Base-by-base conservation (phyloP, 2,329 filamentous ascomycete genomes). In the Monilinia polystroma region DNA sequence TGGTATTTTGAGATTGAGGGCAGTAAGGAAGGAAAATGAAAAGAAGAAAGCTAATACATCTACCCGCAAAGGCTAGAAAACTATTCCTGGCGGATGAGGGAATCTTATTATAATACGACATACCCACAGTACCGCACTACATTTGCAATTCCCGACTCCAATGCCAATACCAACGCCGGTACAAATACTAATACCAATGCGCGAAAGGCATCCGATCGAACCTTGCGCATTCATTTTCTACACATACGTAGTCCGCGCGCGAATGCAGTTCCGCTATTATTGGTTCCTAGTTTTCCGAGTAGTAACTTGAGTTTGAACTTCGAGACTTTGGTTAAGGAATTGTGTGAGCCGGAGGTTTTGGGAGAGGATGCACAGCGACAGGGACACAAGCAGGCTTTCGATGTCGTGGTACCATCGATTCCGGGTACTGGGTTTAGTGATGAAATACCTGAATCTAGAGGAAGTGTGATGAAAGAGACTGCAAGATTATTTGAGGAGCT, bases 401-500 rank as follows among this genome's bases (percentile, higher is more conserved):
- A 90, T 72, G 74, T 90, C n/a, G 82, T 91, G 26, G 84, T 85
- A 26, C 88, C 88, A 1, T 86, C 85, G 54, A 81, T 90, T 26
- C 87, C 88, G 0, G 88, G 87, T 0, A 79, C 89, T 56, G 88
- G 87, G 20, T 91, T 90, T 73, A 89, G 87, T 75, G 87, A 90
- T 75, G 80, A 86, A 2, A 80, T 88, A 51, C 79, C 65, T 5
- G 80, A 55, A 7, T 62, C 67, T 11, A 64, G 67, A 29, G 29
- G 62, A 38, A 5, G 49, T 10, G 53, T 67, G 79, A 82, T 72
- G 80, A 82, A n/a, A 76, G 86, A 66, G 74, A 85, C 85, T 0
- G 87, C 85, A 0, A 79, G 81, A 2, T 76, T 88, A 16, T 81
- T 90, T 63, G 79, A 88, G 72, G 76, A 72, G 0, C 73, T 91